Percentiles rank a stretch among this genome's conserved stretches.
These are phyloP conservation scores for Artemisia argyi DNA, from an alignment of 129 eudicot genomes.

Conservation along the genomic window DNA sequence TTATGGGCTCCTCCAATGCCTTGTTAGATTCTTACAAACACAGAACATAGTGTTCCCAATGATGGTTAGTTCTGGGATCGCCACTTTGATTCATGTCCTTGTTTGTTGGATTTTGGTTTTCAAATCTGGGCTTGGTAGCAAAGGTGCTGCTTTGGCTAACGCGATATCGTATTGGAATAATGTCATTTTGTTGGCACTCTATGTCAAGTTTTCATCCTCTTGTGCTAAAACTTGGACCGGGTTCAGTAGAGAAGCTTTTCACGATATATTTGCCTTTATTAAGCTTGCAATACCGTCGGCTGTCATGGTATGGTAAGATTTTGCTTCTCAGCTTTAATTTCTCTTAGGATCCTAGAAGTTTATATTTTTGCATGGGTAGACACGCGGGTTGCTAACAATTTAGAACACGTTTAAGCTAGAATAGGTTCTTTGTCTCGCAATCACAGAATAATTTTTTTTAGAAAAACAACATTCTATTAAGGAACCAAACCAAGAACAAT, in stretches of 20 bases:
- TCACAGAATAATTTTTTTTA: too few species aligned
- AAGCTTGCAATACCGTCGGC: constrained; percentile 81
- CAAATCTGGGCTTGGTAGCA: constrained; percentile 68
- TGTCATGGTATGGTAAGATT: constrained; percentile 73
- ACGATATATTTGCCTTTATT: constrained; percentile 42
- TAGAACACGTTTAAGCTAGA: background rate
- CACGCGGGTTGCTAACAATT: background rate
- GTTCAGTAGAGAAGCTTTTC: constrained; percentile 59
- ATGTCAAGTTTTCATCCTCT: constrained; percentile 62
- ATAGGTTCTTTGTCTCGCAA: too few species aligned
- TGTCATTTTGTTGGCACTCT: constrained; percentile 48
- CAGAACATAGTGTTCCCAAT: constrained; percentile 75
- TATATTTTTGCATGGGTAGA: background rate
- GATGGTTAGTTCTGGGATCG: constrained; percentile 63
- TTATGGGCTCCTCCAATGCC: constrained; percentile 65
- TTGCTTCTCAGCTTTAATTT: background rate
- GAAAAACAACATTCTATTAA: too few species aligned
- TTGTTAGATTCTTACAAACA: constrained; percentile 65
- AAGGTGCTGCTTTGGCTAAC: constrained; percentile 77
- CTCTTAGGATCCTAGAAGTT: background rate
- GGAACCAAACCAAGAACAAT: too few species aligned
- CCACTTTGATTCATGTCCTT: constrained; percentile 50
- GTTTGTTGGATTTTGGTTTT: constrained; percentile 72
- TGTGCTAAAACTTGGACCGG: constrained; percentile 80
- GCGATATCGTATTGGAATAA: constrained; percentile 71